phyloP scores from a whole-genome alignment of 805 yeast species.

The Saccharomyces jurei region DNA sequence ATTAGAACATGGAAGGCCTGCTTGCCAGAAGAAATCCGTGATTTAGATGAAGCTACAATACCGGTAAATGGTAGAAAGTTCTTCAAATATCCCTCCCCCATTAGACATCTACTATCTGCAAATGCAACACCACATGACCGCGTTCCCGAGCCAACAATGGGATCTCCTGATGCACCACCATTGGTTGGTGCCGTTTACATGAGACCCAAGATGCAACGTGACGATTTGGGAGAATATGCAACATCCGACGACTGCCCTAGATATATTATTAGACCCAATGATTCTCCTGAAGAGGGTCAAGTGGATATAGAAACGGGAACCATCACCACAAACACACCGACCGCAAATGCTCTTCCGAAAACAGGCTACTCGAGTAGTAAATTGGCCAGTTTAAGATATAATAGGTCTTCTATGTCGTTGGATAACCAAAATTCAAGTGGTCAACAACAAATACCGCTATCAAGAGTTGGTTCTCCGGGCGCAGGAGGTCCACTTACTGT shows the following conservation, averaged over 20 bases:
- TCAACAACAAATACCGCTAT: conserved; percentile 1
- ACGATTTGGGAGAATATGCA: conserved; percentile 73
- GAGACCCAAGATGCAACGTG: conserved; percentile 65
- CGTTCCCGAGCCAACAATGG: conserved; percentile 74
- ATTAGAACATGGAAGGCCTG: conserved; percentile 98
- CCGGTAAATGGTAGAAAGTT: conserved; percentile 63
- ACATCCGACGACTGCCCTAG: conserved; percentile 40
- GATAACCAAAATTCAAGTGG: not conserved
- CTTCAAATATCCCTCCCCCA: conserved; percentile 74
- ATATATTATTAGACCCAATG: conserved; percentile 38
- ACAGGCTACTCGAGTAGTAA: conserved; percentile 15
- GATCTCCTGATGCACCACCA: conserved; percentile 88
- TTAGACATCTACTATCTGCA: conserved; percentile 66
- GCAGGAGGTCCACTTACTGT: conserved; percentile 11
- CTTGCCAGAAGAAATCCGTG: conserved; percentile 91
- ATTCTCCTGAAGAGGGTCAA: conserved; percentile 31
- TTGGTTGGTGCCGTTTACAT: conserved; percentile 82
- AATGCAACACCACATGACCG: conserved; percentile 67
- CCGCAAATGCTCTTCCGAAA: conserved; percentile 18
- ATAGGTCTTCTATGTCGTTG: conserved; percentile 3
- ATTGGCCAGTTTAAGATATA: conserved; percentile 11
- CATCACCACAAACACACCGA: conserved; percentile 13
- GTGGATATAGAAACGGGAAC: conserved; percentile 29
- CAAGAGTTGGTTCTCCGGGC: conserved; percentile 2
- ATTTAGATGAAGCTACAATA: conserved; percentile 67